Percentiles rank a stretch among this genome's conserved stretches.
These are phyloP conservation scores for Torulaspora microellipsoides DNA, from an alignment of 805 yeast species.

Conservation along the genomic window DNA sequence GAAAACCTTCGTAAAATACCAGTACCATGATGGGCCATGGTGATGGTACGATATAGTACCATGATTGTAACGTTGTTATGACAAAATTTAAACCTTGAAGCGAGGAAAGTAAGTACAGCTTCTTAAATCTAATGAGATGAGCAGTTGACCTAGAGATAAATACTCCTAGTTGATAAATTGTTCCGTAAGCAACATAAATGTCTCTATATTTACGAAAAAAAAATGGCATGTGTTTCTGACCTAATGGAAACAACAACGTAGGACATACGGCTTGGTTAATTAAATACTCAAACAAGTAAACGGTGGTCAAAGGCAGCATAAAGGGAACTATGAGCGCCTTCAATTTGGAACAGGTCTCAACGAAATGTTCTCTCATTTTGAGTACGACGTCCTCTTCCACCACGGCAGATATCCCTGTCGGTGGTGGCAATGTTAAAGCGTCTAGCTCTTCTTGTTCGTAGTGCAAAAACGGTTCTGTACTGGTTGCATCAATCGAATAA, in stretches of 20 bases:
- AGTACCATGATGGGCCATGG: conserved; percentile 60
- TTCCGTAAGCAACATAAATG: conserved; percentile 85
- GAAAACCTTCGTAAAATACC: conserved; percentile 79
- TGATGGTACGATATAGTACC: conserved; percentile 50
- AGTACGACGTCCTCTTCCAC: conserved; percentile 4
- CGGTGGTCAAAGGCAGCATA: conserved; percentile 80
- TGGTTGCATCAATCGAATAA: conserved; percentile 4
- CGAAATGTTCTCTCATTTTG: conserved; percentile 18
- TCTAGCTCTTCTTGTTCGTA: conserved; percentile 4
- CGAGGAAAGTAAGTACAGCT: conserved; percentile 56
- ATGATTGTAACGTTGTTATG: conserved; percentile 59
- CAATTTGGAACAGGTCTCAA: conserved; percentile 33
- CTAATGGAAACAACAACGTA: conserved; percentile 72
- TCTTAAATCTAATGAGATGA: conserved; percentile 52
- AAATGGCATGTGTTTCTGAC: conserved; percentile 38
- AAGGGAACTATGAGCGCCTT: conserved; percentile 52
- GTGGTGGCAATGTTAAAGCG: conserved; percentile 2
- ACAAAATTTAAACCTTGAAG: conserved; percentile 64
- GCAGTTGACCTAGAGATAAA: conserved; percentile 86
- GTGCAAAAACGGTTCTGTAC: conserved; percentile 6
- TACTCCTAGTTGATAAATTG: conserved; percentile 88
- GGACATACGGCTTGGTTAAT: conserved; percentile 93
- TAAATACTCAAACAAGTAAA: conserved; percentile 79
- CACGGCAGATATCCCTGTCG: conserved; percentile 3
- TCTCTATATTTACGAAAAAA: conserved; percentile 75